Evolutionary conservation across 257 asterid genomes (phyloP).

Genomic region (Cordia subcordata): DNA sequence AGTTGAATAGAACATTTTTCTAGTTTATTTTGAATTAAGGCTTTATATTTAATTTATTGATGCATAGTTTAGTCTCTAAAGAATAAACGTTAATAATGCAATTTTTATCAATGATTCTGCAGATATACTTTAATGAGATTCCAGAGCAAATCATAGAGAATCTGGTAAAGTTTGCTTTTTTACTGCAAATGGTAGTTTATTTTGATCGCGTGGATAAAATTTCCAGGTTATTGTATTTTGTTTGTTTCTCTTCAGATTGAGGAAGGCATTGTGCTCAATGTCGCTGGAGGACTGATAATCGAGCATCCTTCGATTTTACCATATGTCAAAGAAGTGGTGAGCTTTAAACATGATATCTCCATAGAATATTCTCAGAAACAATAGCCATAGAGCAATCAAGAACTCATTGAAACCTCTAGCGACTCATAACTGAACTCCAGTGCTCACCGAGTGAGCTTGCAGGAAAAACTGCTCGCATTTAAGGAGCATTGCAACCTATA

Average conservation of each 20-base stretch:
- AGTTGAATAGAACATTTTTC: too few species aligned
- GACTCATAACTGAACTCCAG: too few species aligned
- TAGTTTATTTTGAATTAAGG: too few species aligned
- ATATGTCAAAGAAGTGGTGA: conserved; percentile 72
- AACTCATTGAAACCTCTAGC: neutral
- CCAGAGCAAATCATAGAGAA: conserved; percentile 67
- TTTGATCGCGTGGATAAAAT: neutral
- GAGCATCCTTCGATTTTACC: conserved; percentile 87
- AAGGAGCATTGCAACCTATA: too few species aligned
- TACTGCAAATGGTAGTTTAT: conserved; percentile 1
- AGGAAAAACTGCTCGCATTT: too few species aligned
- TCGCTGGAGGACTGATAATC: conserved; percentile 89
- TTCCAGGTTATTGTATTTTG: neutral
- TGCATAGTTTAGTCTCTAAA: too few species aligned
- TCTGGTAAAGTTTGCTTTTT: conserved; percentile 49
- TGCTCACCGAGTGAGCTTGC: too few species aligned
- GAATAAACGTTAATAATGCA: neutral
- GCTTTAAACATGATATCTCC: conserved; percentile 14
- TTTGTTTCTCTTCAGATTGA: conserved; percentile 47
- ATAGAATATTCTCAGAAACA: neutral
- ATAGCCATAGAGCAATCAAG: too few species aligned
- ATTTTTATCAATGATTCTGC: conserved; percentile 19
- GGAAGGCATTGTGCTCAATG: conserved; percentile 76
- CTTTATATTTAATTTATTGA: too few species aligned
- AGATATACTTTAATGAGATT: conserved; percentile 84